Base-by-base conservation (phyloP, 1,139 yeast genomes). In the Geotrichum fermentans region DNA sequence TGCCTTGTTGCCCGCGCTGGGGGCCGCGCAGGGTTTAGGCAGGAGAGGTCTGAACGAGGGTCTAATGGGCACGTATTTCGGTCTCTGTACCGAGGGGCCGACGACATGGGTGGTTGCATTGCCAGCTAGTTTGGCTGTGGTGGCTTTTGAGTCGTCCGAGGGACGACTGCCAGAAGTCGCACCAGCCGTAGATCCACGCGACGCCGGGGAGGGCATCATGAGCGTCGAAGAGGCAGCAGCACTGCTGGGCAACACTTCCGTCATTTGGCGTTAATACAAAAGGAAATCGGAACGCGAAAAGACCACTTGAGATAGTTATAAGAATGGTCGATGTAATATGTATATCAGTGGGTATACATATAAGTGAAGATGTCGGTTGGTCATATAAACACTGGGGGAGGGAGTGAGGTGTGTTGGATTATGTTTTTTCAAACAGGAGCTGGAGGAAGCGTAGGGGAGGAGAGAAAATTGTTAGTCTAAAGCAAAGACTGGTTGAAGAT, bases 11-110 rank as follows among this genome's bases (percentile, higher is more conserved):
- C 29, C 24, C 17, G 37, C 18, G 20, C 36, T 35, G 47, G 49
- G 20, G 14, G 40, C 34, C 14, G 56, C 43, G 7, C 53, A 40
- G 16, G 69, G 69, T 48, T 66, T 66, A 29, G 70, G 70, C 45
- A 67, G 56, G 47, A 67, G 51, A 24, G 70, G 70, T 20, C 71
- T 59, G 48, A 64, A 62, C 8, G 67, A 62, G 6, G 70, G 70
- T 37, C 69, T 56, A 46, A 66, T 63, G 24, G 70, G 67, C 17
- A 66, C 69, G 51, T 57, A 64, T 39, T 54, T 54, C 34, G 45
- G 46, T 16, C 43, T 20, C 45, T 40, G 29, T 39, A 36, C 18
- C 34, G 32, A 41, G 43, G 55, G 39, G 47, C 45, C 33, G 36
- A 49, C 30, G 39, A 43, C 43, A 41, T 44, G 29, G 32, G 17